These are phyloP conservation scores for Chrysosporium queenslandicum DNA, from an alignment of 2,329 filamentous ascomycete species.

Conservation along the genomic window DNA sequence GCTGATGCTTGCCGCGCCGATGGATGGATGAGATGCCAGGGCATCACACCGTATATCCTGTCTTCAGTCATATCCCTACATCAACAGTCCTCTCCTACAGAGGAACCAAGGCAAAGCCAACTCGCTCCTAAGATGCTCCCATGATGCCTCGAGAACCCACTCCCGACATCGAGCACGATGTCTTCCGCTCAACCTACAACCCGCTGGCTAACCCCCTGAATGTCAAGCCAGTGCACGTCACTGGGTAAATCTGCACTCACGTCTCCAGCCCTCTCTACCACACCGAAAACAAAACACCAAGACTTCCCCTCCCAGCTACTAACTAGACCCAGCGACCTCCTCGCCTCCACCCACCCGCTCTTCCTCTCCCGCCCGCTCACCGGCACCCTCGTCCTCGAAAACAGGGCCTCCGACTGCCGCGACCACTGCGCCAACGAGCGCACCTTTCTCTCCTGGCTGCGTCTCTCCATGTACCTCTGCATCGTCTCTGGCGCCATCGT, in stretches of 20 bases:
- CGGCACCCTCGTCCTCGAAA: constrained; percentile 56
- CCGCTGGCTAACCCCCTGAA: constrained; percentile 45
- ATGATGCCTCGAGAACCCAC: constrained; percentile 20
- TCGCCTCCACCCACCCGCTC: constrained; percentile 29
- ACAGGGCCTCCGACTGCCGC: constrained; percentile 54
- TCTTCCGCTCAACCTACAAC: constrained; percentile 32
- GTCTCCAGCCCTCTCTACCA: background rate
- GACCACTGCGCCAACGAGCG: constrained; percentile 59
- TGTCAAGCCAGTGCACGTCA: constrained; percentile 41
- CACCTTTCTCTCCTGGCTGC: constrained; percentile 81
- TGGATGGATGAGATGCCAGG: too few species aligned
- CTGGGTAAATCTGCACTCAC: constrained; percentile 32
- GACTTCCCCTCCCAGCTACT: background rate
- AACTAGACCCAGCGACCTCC: constrained; percentile 1
- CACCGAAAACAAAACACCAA: background rate
- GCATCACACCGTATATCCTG: too few species aligned
- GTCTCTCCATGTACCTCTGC: constrained; percentile 81
- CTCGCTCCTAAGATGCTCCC: constrained; percentile 21
- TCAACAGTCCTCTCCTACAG: background rate
- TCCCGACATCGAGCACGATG: constrained; percentile 18
- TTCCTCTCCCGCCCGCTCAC: constrained; percentile 48
- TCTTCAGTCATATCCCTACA: background rate
- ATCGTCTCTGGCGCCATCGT: constrained; percentile 84
- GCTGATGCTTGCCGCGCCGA: too few species aligned
- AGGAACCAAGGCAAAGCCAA: too few species aligned